Conservation (phyloP, 2,329 filamentous ascomycete species). For the Blastomyces silverae region DNA sequence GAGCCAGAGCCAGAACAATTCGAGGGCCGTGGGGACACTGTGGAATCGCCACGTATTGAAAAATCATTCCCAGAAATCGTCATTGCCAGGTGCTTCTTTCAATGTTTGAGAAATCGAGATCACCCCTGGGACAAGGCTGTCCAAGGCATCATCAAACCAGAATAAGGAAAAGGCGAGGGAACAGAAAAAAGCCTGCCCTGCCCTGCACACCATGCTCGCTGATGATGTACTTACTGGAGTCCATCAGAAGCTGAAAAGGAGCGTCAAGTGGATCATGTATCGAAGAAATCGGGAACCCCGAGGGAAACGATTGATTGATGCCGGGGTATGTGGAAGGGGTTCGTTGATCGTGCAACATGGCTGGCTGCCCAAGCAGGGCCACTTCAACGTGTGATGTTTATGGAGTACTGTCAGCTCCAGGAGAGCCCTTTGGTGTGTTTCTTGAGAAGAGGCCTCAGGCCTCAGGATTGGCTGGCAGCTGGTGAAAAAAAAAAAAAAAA, state of each 20-base stretch:
- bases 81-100: background rate
- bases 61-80: background rate
- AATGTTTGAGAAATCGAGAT: background rate
- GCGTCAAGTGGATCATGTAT: conserved; percentile 3
- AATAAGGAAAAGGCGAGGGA: background rate
- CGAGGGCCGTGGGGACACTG: background rate
- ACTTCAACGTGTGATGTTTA: conserved; percentile 3
- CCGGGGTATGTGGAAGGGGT: background rate
- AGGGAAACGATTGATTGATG: background rate
- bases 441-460: background rate
- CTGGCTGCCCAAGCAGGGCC: background rate
- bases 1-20: background rate
- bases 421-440: background rate
- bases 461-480: background rate
- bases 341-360: conserved; percentile 11
- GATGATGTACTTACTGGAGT: background rate
- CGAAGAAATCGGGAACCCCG: background rate
- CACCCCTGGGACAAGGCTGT: background rate
- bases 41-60: background rate
- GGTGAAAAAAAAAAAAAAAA: too few species aligned
- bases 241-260: background rate
- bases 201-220: background rate
- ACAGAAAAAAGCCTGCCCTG: too few species aligned
- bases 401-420: background rate
- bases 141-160: background rate